These are phyloP conservation scores for Tephrocybe rancida DNA, from an alignment of 768 basidiomycete genomes.

Conservation along the genomic window DNA sequence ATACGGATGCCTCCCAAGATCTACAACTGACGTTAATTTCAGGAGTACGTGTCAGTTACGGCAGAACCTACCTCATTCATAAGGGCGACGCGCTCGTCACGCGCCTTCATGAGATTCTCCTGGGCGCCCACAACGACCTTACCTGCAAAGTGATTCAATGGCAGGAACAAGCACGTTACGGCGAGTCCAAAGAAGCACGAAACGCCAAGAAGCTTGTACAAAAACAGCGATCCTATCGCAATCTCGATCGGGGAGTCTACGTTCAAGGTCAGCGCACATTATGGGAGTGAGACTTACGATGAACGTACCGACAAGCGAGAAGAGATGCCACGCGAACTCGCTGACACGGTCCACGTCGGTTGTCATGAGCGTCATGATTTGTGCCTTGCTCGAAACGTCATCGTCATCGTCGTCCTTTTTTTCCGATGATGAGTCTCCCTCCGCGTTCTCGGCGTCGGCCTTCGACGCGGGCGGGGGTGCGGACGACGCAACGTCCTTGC, in stretches of 20 bases:
- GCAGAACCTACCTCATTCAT: conserved; percentile 71
- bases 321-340: conserved; percentile 82
- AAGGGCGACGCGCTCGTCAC: conserved; percentile 86
- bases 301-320: conserved; percentile 64
- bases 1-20: conserved; percentile 88
- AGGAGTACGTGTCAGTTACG: background rate
- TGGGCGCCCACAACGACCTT: conserved; percentile 78
- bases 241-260: conserved; percentile 81
- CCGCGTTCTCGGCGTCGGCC: conserved; percentile 11
- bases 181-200: conserved; percentile 81
- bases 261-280: background rate
- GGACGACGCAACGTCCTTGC: conserved; percentile 83
- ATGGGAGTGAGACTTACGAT: background rate
- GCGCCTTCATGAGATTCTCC: conserved; percentile 88
- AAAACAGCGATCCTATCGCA: conserved; percentile 68
- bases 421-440: background rate
- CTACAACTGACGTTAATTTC: conserved; percentile 33
- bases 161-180: conserved; percentile 69
- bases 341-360: conserved; percentile 91
- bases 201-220: conserved; percentile 77
- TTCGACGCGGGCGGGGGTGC: conserved; percentile 30
- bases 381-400: conserved; percentile 66
- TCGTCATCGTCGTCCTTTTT: conserved; percentile 48
- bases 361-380: conserved; percentile 96
- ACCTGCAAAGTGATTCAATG: conserved; percentile 84